Percentiles rank a stretch among this genome's conserved stretches.
These are phyloP conservation scores for Saccharomyces uvarum DNA, from an alignment of 1,139 yeast species.

Conservation along the genomic window DNA sequence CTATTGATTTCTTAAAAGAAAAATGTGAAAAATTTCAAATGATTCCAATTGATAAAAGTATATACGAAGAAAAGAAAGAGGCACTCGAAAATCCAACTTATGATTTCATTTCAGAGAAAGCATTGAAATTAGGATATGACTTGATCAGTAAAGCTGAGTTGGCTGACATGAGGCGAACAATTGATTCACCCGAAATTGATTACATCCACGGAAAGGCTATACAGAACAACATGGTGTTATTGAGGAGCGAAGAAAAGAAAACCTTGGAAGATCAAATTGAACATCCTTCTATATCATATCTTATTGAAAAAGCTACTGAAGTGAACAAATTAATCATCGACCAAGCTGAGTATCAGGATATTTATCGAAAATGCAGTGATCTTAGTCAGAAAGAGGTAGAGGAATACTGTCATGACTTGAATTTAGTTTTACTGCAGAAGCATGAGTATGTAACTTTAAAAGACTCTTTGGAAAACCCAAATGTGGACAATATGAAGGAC, in stretches of 20 bases:
- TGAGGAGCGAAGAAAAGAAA: not conserved
- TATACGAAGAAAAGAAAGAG: slow-evolving; percentile 6
- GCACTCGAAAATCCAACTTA: slow-evolving; percentile 20
- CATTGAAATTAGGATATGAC: not conserved
- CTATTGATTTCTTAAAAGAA: slow-evolving; percentile 21
- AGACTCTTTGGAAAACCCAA: slow-evolving; percentile 10
- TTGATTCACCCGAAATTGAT: not conserved
- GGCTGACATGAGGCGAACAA: not conserved
- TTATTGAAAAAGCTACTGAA: slow-evolving; percentile 20
- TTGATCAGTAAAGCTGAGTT: not conserved
- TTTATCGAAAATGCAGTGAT: not conserved
- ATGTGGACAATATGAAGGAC: slow-evolving; percentile 18
- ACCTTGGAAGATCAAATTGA: not conserved
- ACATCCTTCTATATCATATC: slow-evolving; percentile 14
- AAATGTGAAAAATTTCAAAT: slow-evolving; percentile 24
- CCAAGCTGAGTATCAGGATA: slow-evolving; percentile 1
- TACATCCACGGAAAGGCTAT: not conserved
- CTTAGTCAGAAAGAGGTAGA: not conserved
- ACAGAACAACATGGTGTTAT: slow-evolving; percentile 1
- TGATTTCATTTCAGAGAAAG: slow-evolving; percentile 3
- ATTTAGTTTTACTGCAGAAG: not conserved
- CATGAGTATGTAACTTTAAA: slow-evolving; percentile 7
- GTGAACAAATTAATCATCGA: slow-evolving; percentile 4
- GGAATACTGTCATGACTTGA: not conserved
- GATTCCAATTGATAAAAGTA: slow-evolving; percentile 3